A percentile compares a stretch with the other conserved stretches of the same genome.
phyloP scores from a whole-genome alignment of 2,329 filamentous ascomycete species.

The Rhynchosporium secalis region DNA sequence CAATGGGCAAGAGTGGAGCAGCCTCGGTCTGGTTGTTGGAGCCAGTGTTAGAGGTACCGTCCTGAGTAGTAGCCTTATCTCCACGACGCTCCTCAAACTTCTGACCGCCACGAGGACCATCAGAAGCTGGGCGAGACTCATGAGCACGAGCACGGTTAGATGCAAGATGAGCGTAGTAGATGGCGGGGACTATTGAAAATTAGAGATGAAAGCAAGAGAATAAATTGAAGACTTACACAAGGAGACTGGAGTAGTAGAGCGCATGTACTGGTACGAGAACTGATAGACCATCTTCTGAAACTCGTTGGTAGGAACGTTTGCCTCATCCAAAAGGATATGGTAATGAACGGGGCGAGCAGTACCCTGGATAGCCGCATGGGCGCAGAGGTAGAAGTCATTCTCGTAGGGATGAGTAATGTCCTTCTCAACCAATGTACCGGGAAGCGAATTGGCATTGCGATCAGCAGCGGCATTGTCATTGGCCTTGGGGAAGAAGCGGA shows the following conservation, averaged over 20 bases:
- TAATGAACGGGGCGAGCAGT: conserved; percentile 93
- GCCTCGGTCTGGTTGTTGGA: conserved; percentile 25
- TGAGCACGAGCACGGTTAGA: conserved; percentile 78
- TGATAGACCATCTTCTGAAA: conserved; percentile 91
- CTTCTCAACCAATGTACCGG: conserved; percentile 82
- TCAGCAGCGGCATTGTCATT: conserved; percentile 56
- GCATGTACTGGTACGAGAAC: conserved; percentile 89
- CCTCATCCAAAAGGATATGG: conserved; percentile 83
- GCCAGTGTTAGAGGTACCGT: conserved; percentile 30
- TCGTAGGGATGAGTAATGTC: conserved; percentile 81
- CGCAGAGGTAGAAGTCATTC: conserved; percentile 51
- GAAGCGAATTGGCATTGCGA: conserved; percentile 76
- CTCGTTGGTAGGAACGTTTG: conserved; percentile 62
- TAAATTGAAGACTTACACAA: conserved; percentile 33
- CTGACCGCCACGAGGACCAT: conserved; percentile 46
- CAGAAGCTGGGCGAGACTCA: conserved; percentile 52
- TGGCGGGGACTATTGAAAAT: conserved; percentile 60
- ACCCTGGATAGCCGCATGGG: conserved; percentile 83
- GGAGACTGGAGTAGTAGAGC: conserved; percentile 90
- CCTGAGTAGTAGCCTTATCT: conserved; percentile 13
- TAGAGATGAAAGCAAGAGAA: not conserved
- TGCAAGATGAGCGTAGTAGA: conserved; percentile 95
- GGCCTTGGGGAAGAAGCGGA: conserved; percentile 81
- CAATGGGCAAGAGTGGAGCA: conserved; percentile 35
- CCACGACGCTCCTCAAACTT: conserved; percentile 42